Conservation (phyloP, 768 basidiomycete genomes). For the Lentinula aciculospora region DNA sequence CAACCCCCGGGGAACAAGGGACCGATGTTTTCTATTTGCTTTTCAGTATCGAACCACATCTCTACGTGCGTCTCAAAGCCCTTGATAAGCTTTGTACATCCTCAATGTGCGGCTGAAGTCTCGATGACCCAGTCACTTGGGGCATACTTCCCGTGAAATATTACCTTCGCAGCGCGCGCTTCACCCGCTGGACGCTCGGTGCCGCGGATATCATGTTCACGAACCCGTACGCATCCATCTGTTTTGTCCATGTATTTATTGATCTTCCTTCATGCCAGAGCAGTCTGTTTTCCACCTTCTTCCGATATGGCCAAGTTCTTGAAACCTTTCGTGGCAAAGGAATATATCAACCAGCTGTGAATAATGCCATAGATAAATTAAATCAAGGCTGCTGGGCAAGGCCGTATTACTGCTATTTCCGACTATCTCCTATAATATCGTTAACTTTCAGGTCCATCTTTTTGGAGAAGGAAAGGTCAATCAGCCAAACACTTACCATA, state of each 20-base stretch:
- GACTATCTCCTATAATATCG: background rate
- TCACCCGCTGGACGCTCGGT: conserved; percentile 87
- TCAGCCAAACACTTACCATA: conserved; percentile 53
- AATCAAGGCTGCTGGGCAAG: conserved; percentile 84
- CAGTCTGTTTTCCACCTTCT: conserved; percentile 81
- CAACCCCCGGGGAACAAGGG: background rate
- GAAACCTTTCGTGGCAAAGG: conserved; percentile 92
- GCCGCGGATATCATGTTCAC: conserved; percentile 95
- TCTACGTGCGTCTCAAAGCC: conserved; percentile 65
- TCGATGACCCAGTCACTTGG: conserved; percentile 88
- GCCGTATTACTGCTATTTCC: conserved; percentile 10
- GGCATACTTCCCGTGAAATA: conserved; percentile 66
- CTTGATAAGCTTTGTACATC: background rate
- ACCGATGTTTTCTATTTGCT: conserved; percentile 1
- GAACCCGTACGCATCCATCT: conserved; percentile 57
- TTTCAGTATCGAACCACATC: conserved; percentile 84
- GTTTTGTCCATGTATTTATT: background rate
- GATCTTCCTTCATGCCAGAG: conserved; percentile 20
- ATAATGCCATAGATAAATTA: conserved; percentile 75
- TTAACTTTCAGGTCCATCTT: conserved; percentile 69
- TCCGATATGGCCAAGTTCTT: conserved; percentile 83
- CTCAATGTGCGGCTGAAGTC: conserved; percentile 30
- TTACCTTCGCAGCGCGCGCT: conserved; percentile 47
- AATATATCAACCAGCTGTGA: conserved; percentile 81
- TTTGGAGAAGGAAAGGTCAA: conserved; percentile 89